These are phyloP conservation scores for Colletotrichum noveboracense DNA, from an alignment of 2,329 filamentous ascomycete genomes.

Conservation along the genomic window DNA sequence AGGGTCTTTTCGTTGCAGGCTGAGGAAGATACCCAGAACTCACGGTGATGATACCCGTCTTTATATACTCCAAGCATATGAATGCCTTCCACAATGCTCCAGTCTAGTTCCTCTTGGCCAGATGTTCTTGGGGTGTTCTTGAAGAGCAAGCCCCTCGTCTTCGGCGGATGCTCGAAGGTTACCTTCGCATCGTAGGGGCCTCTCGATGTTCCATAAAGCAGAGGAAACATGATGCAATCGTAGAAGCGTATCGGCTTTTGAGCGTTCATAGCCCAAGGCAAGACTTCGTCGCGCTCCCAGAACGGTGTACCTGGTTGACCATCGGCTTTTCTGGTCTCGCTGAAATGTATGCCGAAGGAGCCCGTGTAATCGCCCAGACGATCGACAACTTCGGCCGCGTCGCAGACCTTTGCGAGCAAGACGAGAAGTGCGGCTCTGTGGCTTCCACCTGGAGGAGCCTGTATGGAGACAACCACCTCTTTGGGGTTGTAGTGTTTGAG, in stretches of 20 bases:
- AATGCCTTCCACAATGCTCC: not conserved
- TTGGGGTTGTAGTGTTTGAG: not conserved
- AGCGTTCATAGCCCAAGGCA: not conserved
- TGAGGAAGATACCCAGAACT: not conserved
- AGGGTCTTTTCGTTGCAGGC: not conserved
- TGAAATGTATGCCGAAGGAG: not conserved
- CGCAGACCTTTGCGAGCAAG: not conserved
- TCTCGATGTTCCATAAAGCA: not conserved
- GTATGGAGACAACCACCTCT: not conserved
- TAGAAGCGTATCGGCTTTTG: not conserved
- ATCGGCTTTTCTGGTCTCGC: not conserved
- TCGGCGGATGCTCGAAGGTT: not conserved
- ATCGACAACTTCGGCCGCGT: not conserved
- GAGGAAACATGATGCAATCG: not conserved
- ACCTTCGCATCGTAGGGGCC: not conserved
- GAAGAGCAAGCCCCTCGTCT: not conserved
- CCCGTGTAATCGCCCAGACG: not conserved
- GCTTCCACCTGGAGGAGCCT: not conserved
- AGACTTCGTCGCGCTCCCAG: not conserved
- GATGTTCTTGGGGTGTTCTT: not conserved
- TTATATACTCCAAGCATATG: not conserved
- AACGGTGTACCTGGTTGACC: not conserved
- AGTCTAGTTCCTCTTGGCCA: not conserved
- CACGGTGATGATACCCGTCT: not conserved
- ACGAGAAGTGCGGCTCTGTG: not conserved